Percentiles rank a stretch among this genome's conserved stretches.
These are phyloP conservation scores for Clavariopsis aquatica DNA, from an alignment of 495 filamentous ascomycete species.

Conservation along the genomic window DNA sequence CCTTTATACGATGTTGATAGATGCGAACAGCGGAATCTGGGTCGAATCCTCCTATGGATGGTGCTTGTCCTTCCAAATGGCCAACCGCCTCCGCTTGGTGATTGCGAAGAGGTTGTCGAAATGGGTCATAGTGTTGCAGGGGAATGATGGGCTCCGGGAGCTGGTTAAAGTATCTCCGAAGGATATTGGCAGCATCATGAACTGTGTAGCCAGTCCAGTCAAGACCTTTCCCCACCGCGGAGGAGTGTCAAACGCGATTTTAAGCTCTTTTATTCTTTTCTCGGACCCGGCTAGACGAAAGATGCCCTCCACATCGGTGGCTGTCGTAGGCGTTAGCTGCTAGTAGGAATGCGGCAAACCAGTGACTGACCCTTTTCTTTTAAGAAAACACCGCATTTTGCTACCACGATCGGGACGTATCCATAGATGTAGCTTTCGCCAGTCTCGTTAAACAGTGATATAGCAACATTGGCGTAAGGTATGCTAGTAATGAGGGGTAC, in stretches of 20 bases:
- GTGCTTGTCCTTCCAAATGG: constrained; percentile 55
- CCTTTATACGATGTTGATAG: constrained; percentile 88
- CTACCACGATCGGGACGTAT: constrained; percentile 97
- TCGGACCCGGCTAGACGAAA: constrained; percentile 96
- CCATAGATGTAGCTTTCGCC: constrained; percentile 97
- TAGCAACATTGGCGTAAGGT: constrained; percentile 97
- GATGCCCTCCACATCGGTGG: constrained; percentile 94
- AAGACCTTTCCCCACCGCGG: constrained; percentile 96
- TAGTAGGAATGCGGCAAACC: neutral
- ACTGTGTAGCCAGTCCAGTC: constrained; percentile 98
- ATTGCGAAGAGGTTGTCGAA: constrained; percentile 78
- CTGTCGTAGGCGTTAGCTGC: constrained; percentile 49
- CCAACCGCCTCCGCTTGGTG: constrained; percentile 74
- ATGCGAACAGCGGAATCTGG: constrained; percentile 71
- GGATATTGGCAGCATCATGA: constrained; percentile 96
- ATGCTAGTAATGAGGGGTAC: constrained; percentile 94
- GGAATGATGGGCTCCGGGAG: constrained; percentile 95
- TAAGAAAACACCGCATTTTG: constrained; percentile 95
- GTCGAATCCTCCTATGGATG: constrained; percentile 66
- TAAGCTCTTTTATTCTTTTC: constrained; percentile 96
- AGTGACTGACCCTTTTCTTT: constrained; percentile 88
- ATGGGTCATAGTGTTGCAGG: constrained; percentile 86
- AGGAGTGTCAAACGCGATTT: constrained; percentile 87
- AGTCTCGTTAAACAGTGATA: constrained; percentile 86
- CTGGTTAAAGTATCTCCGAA: constrained; percentile 92